A percentile compares a stretch with the other conserved stretches of the same genome.
Evolutionary conservation across 2,329 filamentous ascomycete genomes (phyloP).

Genomic region (Thelonectria blattea): DNA sequence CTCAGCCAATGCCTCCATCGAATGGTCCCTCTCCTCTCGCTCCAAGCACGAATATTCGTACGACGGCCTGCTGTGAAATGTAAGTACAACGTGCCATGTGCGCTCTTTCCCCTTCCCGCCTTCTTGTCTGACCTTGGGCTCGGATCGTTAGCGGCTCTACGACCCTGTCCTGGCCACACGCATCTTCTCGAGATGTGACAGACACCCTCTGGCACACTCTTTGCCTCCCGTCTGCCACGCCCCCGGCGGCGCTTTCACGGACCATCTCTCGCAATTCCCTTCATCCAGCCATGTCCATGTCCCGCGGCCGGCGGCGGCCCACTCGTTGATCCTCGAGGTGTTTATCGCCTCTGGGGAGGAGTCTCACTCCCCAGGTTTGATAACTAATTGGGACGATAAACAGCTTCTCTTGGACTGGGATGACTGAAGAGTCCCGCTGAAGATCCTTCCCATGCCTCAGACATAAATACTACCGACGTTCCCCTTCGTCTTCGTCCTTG

Average conservation of each 20-base stretch:
- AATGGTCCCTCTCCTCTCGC: constrained; percentile 9
- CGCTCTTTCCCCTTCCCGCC: background rate
- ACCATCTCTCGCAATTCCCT: constrained; percentile 11
- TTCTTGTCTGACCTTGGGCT: background rate
- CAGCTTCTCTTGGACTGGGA: constrained; percentile 2
- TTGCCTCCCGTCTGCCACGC: background rate
- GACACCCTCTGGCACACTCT: too few relatives aligned
- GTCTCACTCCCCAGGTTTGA: constrained; percentile 9
- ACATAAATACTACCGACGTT: constrained; percentile 34
- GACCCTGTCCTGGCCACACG: background rate
- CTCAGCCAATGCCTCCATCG: constrained; percentile 3
- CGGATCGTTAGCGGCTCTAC: background rate
- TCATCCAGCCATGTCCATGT: constrained; percentile 20
- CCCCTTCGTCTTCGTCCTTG: constrained; percentile 23
- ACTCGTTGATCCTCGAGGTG: constrained; percentile 26
- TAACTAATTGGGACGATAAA: constrained; percentile 16
- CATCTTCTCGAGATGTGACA: too few relatives aligned
- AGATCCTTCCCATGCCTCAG: constrained; percentile 7
- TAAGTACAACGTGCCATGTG: background rate
- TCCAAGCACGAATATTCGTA: background rate
- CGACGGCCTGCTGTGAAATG: background rate
- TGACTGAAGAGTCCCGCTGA: constrained; percentile 3
- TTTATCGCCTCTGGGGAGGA: constrained; percentile 37
- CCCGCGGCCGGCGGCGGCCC: constrained; percentile 32
- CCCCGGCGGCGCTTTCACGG: constrained; percentile 15